These are phyloP conservation scores for Apiospora sp. DNA, from an alignment of 2,329 filamentous ascomycete species.

Conservation along the genomic window DNA sequence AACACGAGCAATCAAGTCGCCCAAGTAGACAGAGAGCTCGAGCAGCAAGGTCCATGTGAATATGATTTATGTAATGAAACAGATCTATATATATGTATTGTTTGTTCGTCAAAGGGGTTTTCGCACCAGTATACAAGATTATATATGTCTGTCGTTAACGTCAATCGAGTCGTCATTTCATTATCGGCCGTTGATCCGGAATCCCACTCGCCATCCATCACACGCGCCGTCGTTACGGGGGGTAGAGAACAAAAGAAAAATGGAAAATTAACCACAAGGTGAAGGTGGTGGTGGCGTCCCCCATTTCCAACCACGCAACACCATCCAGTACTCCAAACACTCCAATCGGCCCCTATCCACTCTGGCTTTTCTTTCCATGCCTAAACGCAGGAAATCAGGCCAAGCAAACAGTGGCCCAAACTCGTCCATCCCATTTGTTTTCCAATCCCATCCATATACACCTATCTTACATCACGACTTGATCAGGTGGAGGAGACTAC, in stretches of 20 bases:
- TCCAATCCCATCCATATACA: background rate
- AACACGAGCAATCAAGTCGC: background rate
- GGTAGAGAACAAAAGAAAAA: background rate
- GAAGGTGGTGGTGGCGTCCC: background rate
- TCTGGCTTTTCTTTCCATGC: background rate
- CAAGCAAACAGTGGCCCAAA: background rate
- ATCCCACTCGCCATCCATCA: background rate
- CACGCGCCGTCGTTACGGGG: conserved; percentile 8
- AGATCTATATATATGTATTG: conserved; percentile 10
- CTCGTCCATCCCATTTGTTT: background rate
- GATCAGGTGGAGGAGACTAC: background rate
- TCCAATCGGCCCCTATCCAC: background rate
- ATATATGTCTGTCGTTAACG: conserved; percentile 17
- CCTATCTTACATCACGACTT: background rate
- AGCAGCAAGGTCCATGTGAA: background rate
- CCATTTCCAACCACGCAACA: conserved; percentile 2
- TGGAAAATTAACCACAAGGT: background rate
- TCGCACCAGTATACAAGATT: conserved; percentile 14
- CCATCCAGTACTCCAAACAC: background rate
- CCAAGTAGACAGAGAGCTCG: background rate
- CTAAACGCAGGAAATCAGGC: background rate
- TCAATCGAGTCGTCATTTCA: conserved; percentile 11
- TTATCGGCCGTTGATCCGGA: conserved; percentile 17
- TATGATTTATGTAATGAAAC: background rate
- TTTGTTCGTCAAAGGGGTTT: background rate